Evolutionary conservation across 305 asterid species (phyloP).

Genomic region (Plantago rigida): DNA sequence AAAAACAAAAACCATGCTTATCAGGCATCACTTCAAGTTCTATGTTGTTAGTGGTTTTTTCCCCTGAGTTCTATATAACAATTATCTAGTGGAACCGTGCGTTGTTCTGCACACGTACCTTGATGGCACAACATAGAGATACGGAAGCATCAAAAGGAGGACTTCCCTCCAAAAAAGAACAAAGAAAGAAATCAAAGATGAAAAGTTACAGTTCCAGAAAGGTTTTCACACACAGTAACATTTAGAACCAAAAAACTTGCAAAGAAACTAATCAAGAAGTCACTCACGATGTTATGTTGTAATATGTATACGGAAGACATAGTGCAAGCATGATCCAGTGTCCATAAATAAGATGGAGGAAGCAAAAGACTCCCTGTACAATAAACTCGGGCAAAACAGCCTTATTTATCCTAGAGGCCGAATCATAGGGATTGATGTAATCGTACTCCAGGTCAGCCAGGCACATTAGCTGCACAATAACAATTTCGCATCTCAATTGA

Average conservation of each 20-base stretch:
- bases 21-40: too few species aligned
- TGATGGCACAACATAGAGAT: slow-evolving; percentile 1
- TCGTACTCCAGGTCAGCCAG: slow-evolving; percentile 79
- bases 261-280: slow-evolving; percentile 13
- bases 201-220: too few species aligned
- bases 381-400: slow-evolving; percentile 65
- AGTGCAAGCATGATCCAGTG: slow-evolving; percentile 72
- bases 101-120: neutral
- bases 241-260: too few species aligned
- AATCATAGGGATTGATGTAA: slow-evolving; percentile 73
- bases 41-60: too few species aligned
- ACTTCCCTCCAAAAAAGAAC: neutral
- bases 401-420: slow-evolving; percentile 61
- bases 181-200: neutral
- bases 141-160: neutral
- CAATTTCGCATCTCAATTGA: slow-evolving; percentile 19
- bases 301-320: slow-evolving; percentile 60
- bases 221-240: neutral
- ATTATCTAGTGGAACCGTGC: neutral
- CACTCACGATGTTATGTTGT: slow-evolving; percentile 51
- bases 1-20: too few species aligned
- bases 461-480: slow-evolving; percentile 67
- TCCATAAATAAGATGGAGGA: slow-evolving; percentile 62
- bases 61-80: too few species aligned
- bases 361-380: slow-evolving; percentile 50